Evolutionary conservation across 495 filamentous ascomycete genomes (phyloP).

Genomic region (Neurospora sp.): DNA sequence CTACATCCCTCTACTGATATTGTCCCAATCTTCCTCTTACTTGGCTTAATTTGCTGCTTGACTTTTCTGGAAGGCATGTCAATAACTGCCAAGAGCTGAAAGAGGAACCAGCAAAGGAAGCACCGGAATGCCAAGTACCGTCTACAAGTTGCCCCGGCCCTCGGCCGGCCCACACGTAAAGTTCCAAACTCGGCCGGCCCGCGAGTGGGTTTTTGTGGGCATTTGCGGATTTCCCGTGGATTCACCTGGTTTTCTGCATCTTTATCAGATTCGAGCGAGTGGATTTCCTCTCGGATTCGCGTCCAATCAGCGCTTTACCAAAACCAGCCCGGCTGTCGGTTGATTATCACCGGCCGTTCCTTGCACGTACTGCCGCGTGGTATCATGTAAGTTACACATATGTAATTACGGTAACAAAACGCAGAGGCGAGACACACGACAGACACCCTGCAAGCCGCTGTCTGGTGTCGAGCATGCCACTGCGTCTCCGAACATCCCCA

Average conservation of each 20-base stretch:
- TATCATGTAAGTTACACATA: not conserved
- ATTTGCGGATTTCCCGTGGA: not conserved
- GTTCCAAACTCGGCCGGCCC: not conserved
- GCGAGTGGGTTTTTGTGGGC: not conserved
- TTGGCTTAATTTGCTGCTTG: not conserved
- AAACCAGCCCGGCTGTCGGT: not conserved
- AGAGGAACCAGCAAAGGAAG: not conserved
- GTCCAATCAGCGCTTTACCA: not conserved
- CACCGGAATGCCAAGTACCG: not conserved
- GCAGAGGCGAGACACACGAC: not conserved
- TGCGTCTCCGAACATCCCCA: not conserved
- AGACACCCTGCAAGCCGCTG: not conserved
- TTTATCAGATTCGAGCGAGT: not conserved
- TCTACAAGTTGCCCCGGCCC: not conserved
- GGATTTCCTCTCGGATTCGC: not conserved
- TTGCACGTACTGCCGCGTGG: not conserved
- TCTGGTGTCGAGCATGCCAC: not conserved
- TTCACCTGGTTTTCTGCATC: not conserved
- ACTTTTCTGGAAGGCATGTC: not conserved
- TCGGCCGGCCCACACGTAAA: not conserved
- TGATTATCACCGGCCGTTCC: not conserved
- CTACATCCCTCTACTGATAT: not conserved
- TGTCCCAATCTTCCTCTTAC: not conserved
- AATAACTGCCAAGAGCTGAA: not conserved
- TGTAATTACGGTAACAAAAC: not conserved